These are phyloP conservation scores for Boletus chippewaensis DNA, from an alignment of 1,284 basidiomycete species.

Conservation along the genomic window DNA sequence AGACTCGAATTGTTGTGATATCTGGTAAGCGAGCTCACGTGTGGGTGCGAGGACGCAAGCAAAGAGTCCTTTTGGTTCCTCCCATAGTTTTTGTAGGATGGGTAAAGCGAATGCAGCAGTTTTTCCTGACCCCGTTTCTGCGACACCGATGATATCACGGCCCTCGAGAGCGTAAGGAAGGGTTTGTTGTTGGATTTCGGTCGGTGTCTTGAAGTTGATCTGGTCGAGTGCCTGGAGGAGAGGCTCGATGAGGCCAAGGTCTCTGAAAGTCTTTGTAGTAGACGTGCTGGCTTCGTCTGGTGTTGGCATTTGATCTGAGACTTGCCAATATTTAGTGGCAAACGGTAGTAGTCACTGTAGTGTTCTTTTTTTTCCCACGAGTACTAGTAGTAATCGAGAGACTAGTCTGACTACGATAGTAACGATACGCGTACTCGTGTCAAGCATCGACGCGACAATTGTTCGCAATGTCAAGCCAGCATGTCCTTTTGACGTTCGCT, in stretches of 20 bases:
- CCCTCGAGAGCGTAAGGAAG: conserved; percentile 89
- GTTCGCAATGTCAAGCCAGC: conserved; percentile 28
- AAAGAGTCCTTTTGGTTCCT: conserved; percentile 90
- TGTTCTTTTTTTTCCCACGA: conserved; percentile 19
- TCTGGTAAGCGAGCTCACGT: conserved; percentile 97
- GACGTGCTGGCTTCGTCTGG: conserved; percentile 60
- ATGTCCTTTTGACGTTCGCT: conserved; percentile 60
- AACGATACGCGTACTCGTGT: background rate
- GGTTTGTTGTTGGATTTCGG: conserved; percentile 86
- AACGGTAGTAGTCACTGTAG: too few relatives aligned
- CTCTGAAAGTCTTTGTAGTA: conserved; percentile 49
- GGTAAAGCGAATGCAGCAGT: conserved; percentile 97
- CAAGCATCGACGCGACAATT: conserved; percentile 2
- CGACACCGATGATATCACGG: conserved; percentile 95
- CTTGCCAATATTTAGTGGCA: background rate
- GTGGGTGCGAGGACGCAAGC: conserved; percentile 95
- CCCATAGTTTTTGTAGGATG: conserved; percentile 95
- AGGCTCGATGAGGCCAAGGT: conserved; percentile 84
- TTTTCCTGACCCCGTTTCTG: conserved; percentile 96
- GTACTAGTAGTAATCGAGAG: background rate
- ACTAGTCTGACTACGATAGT: too few relatives aligned
- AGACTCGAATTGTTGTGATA: conserved; percentile 92
- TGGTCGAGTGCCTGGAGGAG: conserved; percentile 82
- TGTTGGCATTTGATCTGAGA: conserved; percentile 39
- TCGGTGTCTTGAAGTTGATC: conserved; percentile 82